Conservation (phyloP, 139 green algal genomes). For the Cymbomonas tetramitiformis region DNA sequence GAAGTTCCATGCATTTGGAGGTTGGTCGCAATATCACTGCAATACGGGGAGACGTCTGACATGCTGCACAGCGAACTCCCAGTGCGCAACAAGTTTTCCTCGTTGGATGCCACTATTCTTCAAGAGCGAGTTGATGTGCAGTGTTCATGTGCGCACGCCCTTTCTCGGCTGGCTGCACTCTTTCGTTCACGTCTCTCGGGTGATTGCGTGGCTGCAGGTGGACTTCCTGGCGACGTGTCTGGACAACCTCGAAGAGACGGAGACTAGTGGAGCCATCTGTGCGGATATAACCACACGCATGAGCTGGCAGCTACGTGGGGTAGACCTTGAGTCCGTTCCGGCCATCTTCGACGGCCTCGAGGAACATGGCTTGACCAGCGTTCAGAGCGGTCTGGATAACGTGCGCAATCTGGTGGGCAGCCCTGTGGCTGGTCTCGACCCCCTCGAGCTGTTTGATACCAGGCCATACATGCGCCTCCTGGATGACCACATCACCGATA, state of each 20-base stretch:
- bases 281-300: conserved; percentile 92
- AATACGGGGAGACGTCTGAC: no score
- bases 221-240: conserved; percentile 45
- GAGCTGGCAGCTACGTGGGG: conserved; percentile 85
- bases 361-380: conserved; percentile 48
- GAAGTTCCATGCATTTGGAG: no score
- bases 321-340: conserved; percentile 43
- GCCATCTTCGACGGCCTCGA: conserved; percentile 44
- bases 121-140: no score
- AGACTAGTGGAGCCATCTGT: conserved; percentile 53
- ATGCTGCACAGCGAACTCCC: no score
- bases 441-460: conserved; percentile 81
- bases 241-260: no score
- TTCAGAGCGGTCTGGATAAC: conserved; percentile 91
- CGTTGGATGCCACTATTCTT: no score
- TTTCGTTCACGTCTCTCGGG: no score
- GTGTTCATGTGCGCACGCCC: no score
- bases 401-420: conserved; percentile 83
- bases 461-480: conserved; percentile 39
- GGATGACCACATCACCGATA: conserved; percentile 52
- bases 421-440: conserved; percentile 71
- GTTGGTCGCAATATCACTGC: no score
- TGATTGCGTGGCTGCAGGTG: no score
- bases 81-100: no score
- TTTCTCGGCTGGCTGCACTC: no score